Conservation (phyloP, 768 basidiomycete species). For the Podaxis sp. region DNA sequence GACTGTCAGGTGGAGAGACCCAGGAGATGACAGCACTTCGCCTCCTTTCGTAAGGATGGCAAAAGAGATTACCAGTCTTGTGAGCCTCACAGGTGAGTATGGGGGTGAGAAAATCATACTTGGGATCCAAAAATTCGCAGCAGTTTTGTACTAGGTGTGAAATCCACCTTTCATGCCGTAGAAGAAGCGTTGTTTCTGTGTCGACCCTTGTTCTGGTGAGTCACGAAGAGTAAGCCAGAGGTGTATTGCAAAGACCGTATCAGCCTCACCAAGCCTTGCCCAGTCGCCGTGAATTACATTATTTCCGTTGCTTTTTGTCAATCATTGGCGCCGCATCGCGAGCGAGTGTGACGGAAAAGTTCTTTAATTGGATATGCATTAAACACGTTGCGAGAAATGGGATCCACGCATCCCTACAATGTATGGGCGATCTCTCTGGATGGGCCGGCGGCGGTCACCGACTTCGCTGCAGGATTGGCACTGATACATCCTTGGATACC, state of each 20-base stretch:
- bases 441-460: constrained; percentile 4
- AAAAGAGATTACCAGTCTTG: neutral
- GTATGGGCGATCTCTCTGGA: neutral
- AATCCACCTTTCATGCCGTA: neutral
- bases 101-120: neutral
- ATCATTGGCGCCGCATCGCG: neutral
- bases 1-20: neutral
- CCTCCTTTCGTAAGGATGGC: neutral
- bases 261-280: neutral
- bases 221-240: neutral
- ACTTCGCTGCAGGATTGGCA: neutral
- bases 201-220: neutral
- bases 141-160: neutral
- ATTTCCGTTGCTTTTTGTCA: neutral
- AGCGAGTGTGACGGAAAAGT: neutral
- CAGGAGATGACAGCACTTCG: neutral
- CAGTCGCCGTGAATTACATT: neutral
- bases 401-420: neutral
- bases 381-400: neutral
- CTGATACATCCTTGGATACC: neutral
- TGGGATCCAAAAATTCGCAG: neutral
- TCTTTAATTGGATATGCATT: neutral
- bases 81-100: neutral
- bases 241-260: neutral
- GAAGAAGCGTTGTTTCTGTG: neutral